These are phyloP conservation scores for Prunus salicina DNA, from an alignment of 306 rosid species.

Conservation along the genomic window DNA sequence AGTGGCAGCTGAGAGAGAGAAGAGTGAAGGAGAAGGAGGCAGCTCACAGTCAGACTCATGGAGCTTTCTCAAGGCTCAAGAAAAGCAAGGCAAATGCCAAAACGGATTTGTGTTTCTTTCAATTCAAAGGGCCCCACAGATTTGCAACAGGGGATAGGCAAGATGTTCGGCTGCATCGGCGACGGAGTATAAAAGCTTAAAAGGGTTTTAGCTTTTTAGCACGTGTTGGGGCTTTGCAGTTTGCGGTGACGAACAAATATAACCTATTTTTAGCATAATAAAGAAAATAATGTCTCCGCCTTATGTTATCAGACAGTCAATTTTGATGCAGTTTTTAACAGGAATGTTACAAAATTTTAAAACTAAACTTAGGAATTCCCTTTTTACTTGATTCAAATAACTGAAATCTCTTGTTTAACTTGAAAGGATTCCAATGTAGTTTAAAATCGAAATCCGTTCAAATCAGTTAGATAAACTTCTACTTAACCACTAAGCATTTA, in stretches of 20 bases:
- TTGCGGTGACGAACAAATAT: not conserved
- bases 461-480: too few relatives aligned
- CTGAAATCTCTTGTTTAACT: not conserved
- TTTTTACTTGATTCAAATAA: too few relatives aligned
- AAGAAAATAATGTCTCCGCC: not conserved
- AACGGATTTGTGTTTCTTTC: conserved; percentile 1
- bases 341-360: too few relatives aligned
- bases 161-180: not conserved
- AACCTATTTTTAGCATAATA: not conserved
- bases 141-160: not conserved
- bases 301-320: not conserved
- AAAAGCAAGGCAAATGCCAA: not conserved
- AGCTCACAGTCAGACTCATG: not conserved
- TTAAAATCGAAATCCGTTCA: not conserved
- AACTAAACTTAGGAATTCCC: too few relatives aligned
- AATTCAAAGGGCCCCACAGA: not conserved
- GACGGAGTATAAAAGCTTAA: not conserved
- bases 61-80: not conserved
- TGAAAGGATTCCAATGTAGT: not conserved
- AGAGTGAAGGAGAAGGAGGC: not conserved
- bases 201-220: not conserved
- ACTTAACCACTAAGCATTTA: not conserved
- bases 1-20: conserved; percentile 4
- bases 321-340: not conserved
- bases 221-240: not conserved